phyloP scores from a whole-genome alignment of 768 basidiomycete species.

The Chalciporus sphaerocephalus region DNA sequence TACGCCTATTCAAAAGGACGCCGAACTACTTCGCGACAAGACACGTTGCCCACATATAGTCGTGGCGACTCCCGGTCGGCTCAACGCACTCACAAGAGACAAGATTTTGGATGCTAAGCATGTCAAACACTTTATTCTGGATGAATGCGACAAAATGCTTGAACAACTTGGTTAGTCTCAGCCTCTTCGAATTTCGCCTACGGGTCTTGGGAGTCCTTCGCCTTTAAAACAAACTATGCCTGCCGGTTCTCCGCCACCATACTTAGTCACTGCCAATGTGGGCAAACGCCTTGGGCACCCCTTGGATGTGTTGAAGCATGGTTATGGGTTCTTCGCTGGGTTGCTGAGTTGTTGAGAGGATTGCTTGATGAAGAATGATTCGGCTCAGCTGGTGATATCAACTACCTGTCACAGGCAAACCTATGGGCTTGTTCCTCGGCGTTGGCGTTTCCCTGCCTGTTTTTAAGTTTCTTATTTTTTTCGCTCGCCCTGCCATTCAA shows the following conservation, averaged over 20 bases:
- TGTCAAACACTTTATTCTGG: constrained; percentile 98
- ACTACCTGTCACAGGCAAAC: constrained; percentile 28
- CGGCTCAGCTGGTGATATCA: constrained; percentile 32
- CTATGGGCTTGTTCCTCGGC: constrained; percentile 14
- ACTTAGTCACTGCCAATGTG: constrained; percentile 37
- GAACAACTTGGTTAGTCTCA: constrained; percentile 99
- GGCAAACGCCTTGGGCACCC: constrained; percentile 37
- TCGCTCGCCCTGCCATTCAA: constrained; percentile 47
- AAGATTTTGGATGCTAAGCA: constrained; percentile 93
- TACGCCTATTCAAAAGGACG: constrained; percentile 89
- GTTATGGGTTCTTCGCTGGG: constrained; percentile 34
- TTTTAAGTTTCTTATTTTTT: constrained; percentile 48
- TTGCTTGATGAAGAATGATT: constrained; percentile 34
- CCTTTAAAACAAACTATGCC: no score
- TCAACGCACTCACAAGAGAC: constrained; percentile 93
- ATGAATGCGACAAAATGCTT: constrained; percentile 99
- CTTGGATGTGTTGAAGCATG: constrained; percentile 38
- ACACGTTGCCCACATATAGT: constrained; percentile 95
- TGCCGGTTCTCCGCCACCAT: no score
- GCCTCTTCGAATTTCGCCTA: constrained; percentile 66
- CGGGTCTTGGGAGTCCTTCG: constrained; percentile 36
- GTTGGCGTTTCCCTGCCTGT: constrained; percentile 24
- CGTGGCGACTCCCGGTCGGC: constrained; percentile 95
- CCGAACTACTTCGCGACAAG: constrained; percentile 92
- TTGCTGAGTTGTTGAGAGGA: constrained; percentile 37